Evolutionary conservation across 331 rosid species (phyloP), one percentile per base, ranked within the genome.

Genomic region (Cucumis variabilis): DNA sequence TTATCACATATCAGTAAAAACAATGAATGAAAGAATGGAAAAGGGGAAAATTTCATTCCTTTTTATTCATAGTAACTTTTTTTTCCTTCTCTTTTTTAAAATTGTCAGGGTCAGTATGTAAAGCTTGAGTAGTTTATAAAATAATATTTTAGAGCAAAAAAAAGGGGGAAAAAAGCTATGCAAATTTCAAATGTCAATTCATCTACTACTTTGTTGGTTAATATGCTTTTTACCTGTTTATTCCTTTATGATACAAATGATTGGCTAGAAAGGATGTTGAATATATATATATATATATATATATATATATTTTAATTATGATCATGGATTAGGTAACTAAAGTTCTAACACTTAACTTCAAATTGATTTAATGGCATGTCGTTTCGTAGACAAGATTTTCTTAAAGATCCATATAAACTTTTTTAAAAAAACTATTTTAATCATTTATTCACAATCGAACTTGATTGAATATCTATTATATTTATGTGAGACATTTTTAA

Each of bases 191-290:
- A 75, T 20, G 82, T 76, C 21, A 53, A 14, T 78, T 78, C 66
- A 78, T 75, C 82, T 78, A 51, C 83, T 51, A 51, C 83, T 78
- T 51, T 50, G 83, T 78, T 75, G 82, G 82, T 75, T 75, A 75
- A 13, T 23, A 44, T 46, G 60, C 82, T 75, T 75, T 75, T 10
- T 75, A 75, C 82, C 30, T 78, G 83, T 94, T 33, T 92, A 93
- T 93, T 94, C 94, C 91, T 90, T 89, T 60, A 85, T 89, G 90
- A 77, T 88, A 33, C 88, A 93, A 93, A 92, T 91, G 90, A 93
- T 94, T 93, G 94, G 91, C 87, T 67, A 67, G 84, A 82, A 90
- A 79, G 37, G 71, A 88, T 86, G 90, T 51, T 76, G 21, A 53
- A 55, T 55, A 55, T 55, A 55, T 55, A n/a, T n/a, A n/a, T n/a